Conservation (phyloP, 306 rosid species). For the Gillenia trifoliata region DNA sequence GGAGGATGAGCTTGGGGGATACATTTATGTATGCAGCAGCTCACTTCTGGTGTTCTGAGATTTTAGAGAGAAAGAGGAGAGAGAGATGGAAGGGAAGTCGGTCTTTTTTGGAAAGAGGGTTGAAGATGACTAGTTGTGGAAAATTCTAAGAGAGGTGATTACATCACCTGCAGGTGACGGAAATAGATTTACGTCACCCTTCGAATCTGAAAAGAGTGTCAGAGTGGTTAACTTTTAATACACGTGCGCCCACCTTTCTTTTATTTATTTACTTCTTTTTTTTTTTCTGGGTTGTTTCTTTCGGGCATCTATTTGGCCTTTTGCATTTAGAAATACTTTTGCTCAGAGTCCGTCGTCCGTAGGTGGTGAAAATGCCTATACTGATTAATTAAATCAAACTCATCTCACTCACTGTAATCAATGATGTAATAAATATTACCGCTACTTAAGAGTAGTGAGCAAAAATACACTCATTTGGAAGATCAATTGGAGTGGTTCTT, state of each 20-base stretch:
- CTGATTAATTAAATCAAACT: no score
- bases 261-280: no score
- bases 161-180: slow-evolving; percentile 18
- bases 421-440: no score
- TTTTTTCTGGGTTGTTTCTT: no score
- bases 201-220: background rate
- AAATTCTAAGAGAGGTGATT: slow-evolving; percentile 8
- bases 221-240: background rate
- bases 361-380: no score
- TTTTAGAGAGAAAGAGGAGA: background rate
- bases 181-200: background rate
- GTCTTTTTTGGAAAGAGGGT: background rate
- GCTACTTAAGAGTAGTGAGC: no score
- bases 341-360: no score
- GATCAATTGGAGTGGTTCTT: no score
- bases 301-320: no score
- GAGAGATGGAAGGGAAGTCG: background rate
- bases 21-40: slow-evolving; percentile 21
- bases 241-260: slow-evolving; percentile 1
- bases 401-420: no score
- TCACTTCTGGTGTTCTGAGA: background rate
- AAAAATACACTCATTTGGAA: no score
- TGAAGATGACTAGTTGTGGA: slow-evolving; percentile 5
- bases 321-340: no score
- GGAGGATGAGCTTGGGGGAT: slow-evolving; percentile 42